Base-by-base conservation (phyloP, 169 alveolate genomes). In the Eimeria necatrix region DNA sequence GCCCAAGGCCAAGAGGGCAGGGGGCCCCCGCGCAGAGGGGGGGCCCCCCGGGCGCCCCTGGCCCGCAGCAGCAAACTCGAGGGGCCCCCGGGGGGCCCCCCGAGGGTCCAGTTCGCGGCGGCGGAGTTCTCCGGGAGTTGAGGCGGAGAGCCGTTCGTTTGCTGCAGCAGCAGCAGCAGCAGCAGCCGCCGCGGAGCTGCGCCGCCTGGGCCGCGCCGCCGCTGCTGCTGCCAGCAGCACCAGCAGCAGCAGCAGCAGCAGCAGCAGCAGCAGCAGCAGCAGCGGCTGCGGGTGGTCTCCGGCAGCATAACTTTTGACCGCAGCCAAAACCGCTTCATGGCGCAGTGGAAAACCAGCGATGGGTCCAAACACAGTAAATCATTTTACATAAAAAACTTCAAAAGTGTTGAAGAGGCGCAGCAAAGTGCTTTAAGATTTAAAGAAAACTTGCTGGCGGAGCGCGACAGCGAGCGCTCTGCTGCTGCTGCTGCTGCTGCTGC, bases 321-420 rank as follows among this genome's bases (percentile, higher is more conserved):
- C 70, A 84, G 97, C 46, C 98, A 96, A 94, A 97, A 96, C 68
- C 80, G 98, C 16, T 96, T 96, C 71, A 96, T 96, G 98, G 98
- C 98, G 1, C 98, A 96, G 86, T 96, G 98, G 98, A 96, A 96
- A 95, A 96, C 98, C 26, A 52, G 96, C n/a, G 97, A 96, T 68
- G 97, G 97, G 20, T 95, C 97, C 9, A 96, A 96, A 68, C 97
- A 96, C 84, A 96, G 97, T 14, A 96, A 96, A 76, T 96, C 97
- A 2, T 96, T 96, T 68, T 96, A 96, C 68, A 96, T 97, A 22
- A 96, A 96, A 90, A 60, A 97, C 24, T 96, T 95, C 64, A 95
- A 90, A 9, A 49, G 96, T 71, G 96, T 96, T 52, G 48, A 94
- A 68, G 80, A 95, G 96, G 97, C 97, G 68, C 89, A 96, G 20